These are phyloP conservation scores for Chaetoceros tenuissimus DNA, from an alignment of 108 stramenopile species.

Conservation along the genomic window DNA sequence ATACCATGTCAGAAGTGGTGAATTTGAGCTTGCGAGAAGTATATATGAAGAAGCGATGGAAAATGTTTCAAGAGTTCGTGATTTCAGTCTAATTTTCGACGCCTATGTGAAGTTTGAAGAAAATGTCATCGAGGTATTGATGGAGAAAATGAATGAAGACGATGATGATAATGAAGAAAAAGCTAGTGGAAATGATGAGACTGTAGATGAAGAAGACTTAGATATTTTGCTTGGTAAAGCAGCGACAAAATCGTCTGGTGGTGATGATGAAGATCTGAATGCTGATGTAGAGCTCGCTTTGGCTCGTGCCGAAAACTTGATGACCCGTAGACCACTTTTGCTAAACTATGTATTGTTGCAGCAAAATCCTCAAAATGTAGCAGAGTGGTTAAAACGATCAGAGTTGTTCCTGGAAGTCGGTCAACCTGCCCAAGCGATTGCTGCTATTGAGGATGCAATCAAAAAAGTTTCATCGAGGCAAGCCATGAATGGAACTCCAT, in stretches of 20 bases:
- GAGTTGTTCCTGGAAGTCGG: conserved; percentile 51
- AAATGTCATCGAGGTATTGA: conserved; percentile 85
- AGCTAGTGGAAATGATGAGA: conserved; percentile 1
- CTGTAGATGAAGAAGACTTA: conserved; percentile 40
- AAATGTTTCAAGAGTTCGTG: conserved; percentile 84
- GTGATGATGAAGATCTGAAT: conserved; percentile 10
- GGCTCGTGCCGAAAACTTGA: conserved; percentile 90
- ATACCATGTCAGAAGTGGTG: conserved; percentile 88
- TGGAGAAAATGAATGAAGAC: conserved; percentile 73
- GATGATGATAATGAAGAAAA: conserved; percentile 45
- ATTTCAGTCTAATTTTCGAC: conserved; percentile 95
- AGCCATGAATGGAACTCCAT: conserved; percentile 70
- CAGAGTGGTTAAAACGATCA: conserved; percentile 94
- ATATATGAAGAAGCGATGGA: conserved; percentile 95
- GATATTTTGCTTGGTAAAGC: conserved; percentile 46
- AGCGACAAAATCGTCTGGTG: conserved; percentile 19
- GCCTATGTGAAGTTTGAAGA: conserved; percentile 96
- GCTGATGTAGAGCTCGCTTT: conserved; percentile 87
- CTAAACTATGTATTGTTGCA: conserved; percentile 89
- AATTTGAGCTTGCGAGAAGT: conserved; percentile 91
- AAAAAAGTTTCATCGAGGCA: conserved; percentile 55
- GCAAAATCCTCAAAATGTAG: conserved; percentile 95
- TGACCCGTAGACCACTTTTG: conserved; percentile 87
- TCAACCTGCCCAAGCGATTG: conserved; percentile 32
- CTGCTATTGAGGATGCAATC: conserved; percentile 66